A percentile compares a stretch with the other conserved stretches of the same genome.
phyloP scores from a whole-genome alignment of 2,329 filamentous ascomycete genomes.

The Apiospora pterosperma region DNA sequence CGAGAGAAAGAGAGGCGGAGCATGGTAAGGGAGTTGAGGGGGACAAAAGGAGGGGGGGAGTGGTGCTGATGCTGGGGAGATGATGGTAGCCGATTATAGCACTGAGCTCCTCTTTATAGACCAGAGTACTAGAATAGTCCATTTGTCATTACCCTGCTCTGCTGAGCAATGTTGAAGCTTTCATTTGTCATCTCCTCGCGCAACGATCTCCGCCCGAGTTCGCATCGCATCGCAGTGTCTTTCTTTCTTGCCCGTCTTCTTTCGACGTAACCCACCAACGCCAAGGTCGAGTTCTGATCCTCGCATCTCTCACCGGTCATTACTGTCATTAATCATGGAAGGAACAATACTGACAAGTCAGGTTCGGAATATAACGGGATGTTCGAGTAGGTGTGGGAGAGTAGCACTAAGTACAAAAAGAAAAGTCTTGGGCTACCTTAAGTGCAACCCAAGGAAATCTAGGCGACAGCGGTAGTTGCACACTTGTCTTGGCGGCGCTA shows the following conservation, averaged over 20 bases:
- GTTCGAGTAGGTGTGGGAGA: not conserved
- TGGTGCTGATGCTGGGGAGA: not conserved
- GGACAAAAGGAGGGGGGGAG: not conserved
- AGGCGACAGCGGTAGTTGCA: not conserved
- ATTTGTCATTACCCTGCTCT: not conserved
- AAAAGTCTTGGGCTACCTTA: not conserved
- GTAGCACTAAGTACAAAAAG: not conserved
- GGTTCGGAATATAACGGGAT: not conserved
- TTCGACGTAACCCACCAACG: not conserved
- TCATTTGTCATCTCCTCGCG: not conserved
- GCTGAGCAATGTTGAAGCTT: not conserved
- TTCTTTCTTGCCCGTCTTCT: not conserved
- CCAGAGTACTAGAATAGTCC: not conserved
- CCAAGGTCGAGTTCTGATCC: not conserved
- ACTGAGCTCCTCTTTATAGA: not conserved
- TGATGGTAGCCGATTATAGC: not conserved
- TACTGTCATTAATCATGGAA: not conserved
- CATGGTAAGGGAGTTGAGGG: conserved; percentile 8
- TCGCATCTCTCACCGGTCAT: not conserved
- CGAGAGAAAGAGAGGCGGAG: conserved; percentile 9
- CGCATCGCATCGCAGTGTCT: not conserved
- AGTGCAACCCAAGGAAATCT: not conserved
- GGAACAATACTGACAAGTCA: not conserved
- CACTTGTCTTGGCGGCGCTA: not conserved
- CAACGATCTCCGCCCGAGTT: not conserved